These are phyloP conservation scores for Nemophila menziesii DNA, from an alignment of 257 asterid species.

Conservation along the genomic window DNA sequence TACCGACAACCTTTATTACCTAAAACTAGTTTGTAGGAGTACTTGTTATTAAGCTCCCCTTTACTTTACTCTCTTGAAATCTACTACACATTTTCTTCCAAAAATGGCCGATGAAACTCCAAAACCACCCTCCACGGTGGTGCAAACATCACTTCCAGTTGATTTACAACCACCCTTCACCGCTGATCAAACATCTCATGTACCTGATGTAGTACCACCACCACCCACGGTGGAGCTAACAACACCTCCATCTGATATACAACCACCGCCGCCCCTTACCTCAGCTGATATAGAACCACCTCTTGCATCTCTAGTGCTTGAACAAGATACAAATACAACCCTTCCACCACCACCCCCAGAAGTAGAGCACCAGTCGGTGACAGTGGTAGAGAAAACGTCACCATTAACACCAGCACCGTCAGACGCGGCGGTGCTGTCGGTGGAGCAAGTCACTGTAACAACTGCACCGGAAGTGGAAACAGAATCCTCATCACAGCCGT, in stretches of 20 bases:
- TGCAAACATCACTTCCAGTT: neutral
- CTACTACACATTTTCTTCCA: neutral
- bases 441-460: neutral
- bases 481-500: neutral
- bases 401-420: neutral
- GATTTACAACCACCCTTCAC: no score
- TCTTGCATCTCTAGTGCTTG: neutral
- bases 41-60: neutral
- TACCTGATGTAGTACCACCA: neutral
- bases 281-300: conserved; percentile 2
- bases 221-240: neutral
- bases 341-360: neutral
- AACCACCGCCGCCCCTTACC: neutral
- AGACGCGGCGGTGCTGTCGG: neutral
- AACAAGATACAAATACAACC: neutral
- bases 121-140: neutral
- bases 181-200: neutral
- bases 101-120: neutral
- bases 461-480: neutral
- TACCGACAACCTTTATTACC: neutral
- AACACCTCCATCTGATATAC: neutral
- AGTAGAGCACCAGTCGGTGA: neutral
- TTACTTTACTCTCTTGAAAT: neutral
- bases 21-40: no score
- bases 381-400: neutral